Conservation (phyloP, 75 land plant species). For the Selaginella tamariscina region DNA sequence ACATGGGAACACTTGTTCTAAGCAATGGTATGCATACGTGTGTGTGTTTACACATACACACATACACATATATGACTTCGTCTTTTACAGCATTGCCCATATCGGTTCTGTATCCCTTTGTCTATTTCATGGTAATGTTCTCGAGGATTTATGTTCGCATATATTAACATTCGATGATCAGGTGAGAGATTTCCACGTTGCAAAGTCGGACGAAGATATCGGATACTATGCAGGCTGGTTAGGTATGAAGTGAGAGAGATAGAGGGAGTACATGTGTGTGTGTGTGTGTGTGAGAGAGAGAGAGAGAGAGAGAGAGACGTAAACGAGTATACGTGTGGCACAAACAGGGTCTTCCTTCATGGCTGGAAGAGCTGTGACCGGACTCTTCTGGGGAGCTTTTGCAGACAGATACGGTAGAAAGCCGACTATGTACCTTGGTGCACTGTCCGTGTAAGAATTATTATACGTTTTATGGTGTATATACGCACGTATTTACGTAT, state of each 20-base stretch:
- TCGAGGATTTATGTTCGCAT: background rate
- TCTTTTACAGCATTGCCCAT: constrained; percentile 46
- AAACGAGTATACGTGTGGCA: too few relatives aligned
- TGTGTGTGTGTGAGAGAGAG: background rate
- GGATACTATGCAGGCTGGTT: constrained; percentile 59
- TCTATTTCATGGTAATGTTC: constrained; percentile 42
- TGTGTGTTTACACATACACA: too few relatives aligned
- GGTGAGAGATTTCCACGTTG: constrained; percentile 52
- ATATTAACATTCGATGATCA: constrained; percentile 14
- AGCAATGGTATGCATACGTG: background rate
- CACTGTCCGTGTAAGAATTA: constrained; percentile 33
- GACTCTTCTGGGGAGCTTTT: constrained; percentile 43
- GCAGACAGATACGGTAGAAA: constrained; percentile 61
- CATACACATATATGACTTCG: too few relatives aligned
- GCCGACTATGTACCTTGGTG: constrained; percentile 44
- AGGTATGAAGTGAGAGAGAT: constrained; percentile 25
- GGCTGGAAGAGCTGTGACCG: constrained; percentile 49
- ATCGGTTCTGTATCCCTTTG: constrained; percentile 36
- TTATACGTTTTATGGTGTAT: background rate
- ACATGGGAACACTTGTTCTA: background rate
- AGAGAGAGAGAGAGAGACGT: too few relatives aligned
- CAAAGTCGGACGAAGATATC: constrained; percentile 40
- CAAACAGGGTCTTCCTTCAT: constrained; percentile 50
- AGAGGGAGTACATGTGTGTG: background rate
- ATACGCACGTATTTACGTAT: background rate